phyloP scores from a whole-genome alignment of 257 asterid genomes.

The Osmanthus fragrans region DNA sequence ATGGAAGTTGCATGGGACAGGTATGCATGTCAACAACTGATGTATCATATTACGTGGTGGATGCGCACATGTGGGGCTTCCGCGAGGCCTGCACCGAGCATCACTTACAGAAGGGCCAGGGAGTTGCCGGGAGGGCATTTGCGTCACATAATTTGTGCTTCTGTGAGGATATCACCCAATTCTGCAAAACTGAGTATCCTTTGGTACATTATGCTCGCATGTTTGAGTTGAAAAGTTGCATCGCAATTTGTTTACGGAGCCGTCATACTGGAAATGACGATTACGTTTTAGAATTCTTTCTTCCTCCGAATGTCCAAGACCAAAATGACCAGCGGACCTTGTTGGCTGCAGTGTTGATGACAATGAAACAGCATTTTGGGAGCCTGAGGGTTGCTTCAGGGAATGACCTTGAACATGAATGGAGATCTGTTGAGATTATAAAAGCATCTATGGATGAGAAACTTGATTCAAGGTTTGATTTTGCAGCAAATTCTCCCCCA shows the following conservation, averaged over 20 bases:
- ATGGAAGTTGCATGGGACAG: slow-evolving; percentile 93
- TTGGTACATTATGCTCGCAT: slow-evolving; percentile 90
- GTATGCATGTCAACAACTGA: slow-evolving; percentile 91
- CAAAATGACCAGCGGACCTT: slow-evolving; percentile 51
- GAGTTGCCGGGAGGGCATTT: slow-evolving; percentile 87
- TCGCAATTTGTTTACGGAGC: slow-evolving; percentile 78
- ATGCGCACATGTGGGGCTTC: slow-evolving; percentile 88
- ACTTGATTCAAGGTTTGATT: slow-evolving; percentile 37
- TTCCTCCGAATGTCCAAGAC: slow-evolving; percentile 51
- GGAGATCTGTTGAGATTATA: slow-evolving; percentile 71
- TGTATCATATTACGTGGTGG: slow-evolving; percentile 77
- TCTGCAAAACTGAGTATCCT: slow-evolving; percentile 87
- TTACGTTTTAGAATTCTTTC: slow-evolving; percentile 72
- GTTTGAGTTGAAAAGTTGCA: slow-evolving; percentile 71
- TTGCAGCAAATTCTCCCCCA: slow-evolving; percentile 42
- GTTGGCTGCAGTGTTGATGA: slow-evolving; percentile 67
- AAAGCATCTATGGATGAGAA: slow-evolving; percentile 51
- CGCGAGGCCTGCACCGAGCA: slow-evolving; percentile 92
- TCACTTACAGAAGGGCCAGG: slow-evolving; percentile 88
- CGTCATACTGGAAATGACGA: slow-evolving; percentile 80
- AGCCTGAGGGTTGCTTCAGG: slow-evolving; percentile 90
- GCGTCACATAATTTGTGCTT: slow-evolving; percentile 59
- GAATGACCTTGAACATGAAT: slow-evolving; percentile 60
- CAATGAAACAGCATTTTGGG: slow-evolving; percentile 73
- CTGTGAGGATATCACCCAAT: slow-evolving; percentile 65